Base-by-base conservation (phyloP, 1,139 yeast genomes). In the Suhomyces guaymorum region DNA sequence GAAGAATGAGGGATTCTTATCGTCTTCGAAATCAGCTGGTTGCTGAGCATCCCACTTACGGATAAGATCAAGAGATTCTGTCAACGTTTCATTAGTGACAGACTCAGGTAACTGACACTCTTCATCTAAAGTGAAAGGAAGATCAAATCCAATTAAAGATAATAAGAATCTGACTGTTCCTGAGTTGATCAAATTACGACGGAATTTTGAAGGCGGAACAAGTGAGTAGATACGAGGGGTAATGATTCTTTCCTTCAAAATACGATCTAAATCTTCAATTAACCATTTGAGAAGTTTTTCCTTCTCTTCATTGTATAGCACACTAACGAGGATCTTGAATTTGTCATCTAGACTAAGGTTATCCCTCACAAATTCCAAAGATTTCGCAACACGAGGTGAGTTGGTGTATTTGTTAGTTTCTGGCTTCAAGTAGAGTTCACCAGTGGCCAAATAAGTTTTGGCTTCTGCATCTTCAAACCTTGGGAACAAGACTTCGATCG, bases 401-500 rank as follows among this genome's bases (percentile, higher is more conserved):
- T 42, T 42, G 1, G 42, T 34, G 12, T 44, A 38, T 17, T 48
- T 46, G 15, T 42, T 29, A 12, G 41, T 43, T 18, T 52, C 55
- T 3, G 55, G 55, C 27, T 56, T 58, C 19, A 47, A 43, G 39
- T 45, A 55, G 24, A 72, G 54, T 32, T 81, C 86, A 23, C 90
- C 87, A 2, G 74, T 62, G 16, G 69, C 58, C 43, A 74, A 59
- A 42, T 56, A 77, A 2, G 63, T 52, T 34, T 58, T 57, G 24
- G 57, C 56, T 18, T 59, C 62, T 10, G 55, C 55, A 14, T 73
- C 78, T 32, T 77, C 78, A 44, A 80, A 58, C 47, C 86, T 65
- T 17, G 82, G 75, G 58, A 86, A 85, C 26, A 88, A 60, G 7
- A 90, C 47, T 49, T 89, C 96, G 11, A 84, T 69, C 30, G 77